Percentiles rank a stretch among this genome's conserved stretches.
Conservation (phyloP, 768 basidiomycete genomes). For the Serendipita indica region DNA sequence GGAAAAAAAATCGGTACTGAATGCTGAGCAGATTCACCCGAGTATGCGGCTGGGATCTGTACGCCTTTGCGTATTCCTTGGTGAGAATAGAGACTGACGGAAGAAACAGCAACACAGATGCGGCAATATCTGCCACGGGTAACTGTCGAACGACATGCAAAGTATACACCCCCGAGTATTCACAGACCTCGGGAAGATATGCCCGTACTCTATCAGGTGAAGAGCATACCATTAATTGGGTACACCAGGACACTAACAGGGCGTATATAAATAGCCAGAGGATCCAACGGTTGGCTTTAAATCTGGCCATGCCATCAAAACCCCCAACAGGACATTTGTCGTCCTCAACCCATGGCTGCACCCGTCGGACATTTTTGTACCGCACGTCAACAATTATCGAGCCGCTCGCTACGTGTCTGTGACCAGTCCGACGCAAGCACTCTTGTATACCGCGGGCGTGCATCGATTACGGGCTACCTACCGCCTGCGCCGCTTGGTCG, state of each 20-base stretch:
- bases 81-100: too few relatives aligned
- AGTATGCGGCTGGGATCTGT: too few relatives aligned
- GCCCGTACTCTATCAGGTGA: not conserved
- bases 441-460: not conserved
- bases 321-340: not conserved
- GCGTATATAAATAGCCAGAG: not conserved
- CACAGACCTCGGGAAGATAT: not conserved
- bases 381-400: not conserved
- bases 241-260: not conserved
- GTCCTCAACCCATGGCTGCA: conserved; percentile 3
- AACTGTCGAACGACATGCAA: not conserved
- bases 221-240: not conserved
- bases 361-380: not conserved
- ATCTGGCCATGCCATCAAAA: not conserved
- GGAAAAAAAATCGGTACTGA: too few relatives aligned
- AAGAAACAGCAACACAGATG: not conserved
- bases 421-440: not conserved
- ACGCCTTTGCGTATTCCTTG: too few relatives aligned
- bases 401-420: not conserved
- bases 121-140: not conserved
- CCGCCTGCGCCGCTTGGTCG: not conserved
- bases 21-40: too few relatives aligned
- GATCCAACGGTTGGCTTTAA: conserved; percentile 4
- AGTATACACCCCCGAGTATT: not conserved
- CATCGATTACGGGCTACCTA: not conserved